Conservation (phyloP, 306 rosid species). For the Malus sylvestris region DNA sequence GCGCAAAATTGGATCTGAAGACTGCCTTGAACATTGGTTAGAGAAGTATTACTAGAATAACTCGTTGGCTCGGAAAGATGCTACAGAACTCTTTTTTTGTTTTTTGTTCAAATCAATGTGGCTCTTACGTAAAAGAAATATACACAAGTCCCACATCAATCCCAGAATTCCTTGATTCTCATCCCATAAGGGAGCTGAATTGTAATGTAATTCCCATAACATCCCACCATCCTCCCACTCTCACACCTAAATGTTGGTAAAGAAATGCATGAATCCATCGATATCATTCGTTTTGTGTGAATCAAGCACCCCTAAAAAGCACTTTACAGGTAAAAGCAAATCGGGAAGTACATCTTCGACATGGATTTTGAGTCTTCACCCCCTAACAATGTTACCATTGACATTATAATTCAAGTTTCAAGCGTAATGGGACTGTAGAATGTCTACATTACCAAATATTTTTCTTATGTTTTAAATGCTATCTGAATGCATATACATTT, state of each 20-base stretch:
- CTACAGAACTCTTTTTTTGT: neutral
- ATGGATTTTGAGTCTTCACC: neutral
- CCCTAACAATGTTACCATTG: neutral
- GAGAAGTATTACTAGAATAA: too few species aligned
- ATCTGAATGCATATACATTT: conserved; percentile 43
- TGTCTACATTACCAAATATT: conserved; percentile 4
- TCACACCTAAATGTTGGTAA: neutral
- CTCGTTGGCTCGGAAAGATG: neutral
- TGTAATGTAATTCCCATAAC: neutral
- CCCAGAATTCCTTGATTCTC: neutral
- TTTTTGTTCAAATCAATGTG: neutral
- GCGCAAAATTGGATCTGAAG: too few species aligned
- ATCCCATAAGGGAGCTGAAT: neutral
- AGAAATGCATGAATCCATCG: neutral
- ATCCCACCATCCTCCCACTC: neutral
- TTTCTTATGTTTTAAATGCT: conserved; percentile 22
- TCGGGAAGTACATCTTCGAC: neutral
- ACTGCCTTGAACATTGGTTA: too few species aligned
- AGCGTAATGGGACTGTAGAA: neutral
- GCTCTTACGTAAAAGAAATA: neutral
- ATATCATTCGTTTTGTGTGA: neutral
- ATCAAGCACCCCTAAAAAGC: neutral
- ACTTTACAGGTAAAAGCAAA: too few species aligned
- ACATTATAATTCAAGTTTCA: neutral
- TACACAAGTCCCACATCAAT: neutral